Evolutionary conservation across 805 yeast species (phyloP).

Genomic region (Saccharomycopsis javanensis): DNA sequence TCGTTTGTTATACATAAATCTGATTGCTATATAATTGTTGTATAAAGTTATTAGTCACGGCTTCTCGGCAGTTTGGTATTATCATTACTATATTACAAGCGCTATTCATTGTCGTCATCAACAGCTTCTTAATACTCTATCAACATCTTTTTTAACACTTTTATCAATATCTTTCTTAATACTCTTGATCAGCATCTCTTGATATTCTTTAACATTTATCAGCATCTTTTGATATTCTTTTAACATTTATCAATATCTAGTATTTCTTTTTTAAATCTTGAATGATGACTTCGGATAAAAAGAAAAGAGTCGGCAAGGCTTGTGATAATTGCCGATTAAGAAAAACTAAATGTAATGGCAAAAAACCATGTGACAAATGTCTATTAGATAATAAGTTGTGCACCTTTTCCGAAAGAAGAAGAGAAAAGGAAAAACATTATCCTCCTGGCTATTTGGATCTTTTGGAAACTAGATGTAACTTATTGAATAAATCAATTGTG

Average conservation of each 20-base stretch:
- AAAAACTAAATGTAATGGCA: conserved; percentile 56
- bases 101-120: not conserved
- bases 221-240: not conserved
- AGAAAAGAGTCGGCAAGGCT: conserved; percentile 54
- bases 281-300: conserved; percentile 20
- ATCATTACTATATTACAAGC: no score
- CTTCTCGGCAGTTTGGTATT: no score
- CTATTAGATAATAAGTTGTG: conserved; percentile 47
- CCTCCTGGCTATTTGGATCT: conserved; percentile 56
- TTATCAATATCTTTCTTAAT: no score
- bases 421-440: conserved; percentile 43
- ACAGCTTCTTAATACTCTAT: no score
- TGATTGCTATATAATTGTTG: no score
- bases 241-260: not conserved
- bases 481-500: conserved; percentile 39
- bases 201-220: not conserved
- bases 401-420: conserved; percentile 47
- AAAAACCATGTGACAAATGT: conserved; percentile 51
- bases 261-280: no score
- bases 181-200: no score
- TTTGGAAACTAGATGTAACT: conserved; percentile 45
- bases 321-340: conserved; percentile 55
- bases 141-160: no score
- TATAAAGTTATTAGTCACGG: no score
- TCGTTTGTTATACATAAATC: no score